These are phyloP conservation scores for Fusarium sp. DNA, from an alignment of 2,329 filamentous ascomycete species.

Conservation along the genomic window DNA sequence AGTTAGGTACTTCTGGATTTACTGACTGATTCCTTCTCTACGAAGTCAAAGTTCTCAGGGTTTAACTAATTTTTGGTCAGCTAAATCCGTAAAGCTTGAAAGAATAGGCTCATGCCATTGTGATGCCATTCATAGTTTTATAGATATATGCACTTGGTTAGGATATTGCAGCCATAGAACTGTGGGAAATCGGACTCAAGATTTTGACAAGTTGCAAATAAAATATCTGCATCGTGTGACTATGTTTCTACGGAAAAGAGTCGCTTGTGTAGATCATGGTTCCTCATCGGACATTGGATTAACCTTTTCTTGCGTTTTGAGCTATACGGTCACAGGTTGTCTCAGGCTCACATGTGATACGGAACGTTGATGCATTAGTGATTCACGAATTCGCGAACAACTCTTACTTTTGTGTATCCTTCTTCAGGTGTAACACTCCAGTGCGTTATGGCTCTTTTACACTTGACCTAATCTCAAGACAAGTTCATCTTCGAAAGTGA, in stretches of 20 bases:
- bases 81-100: not conserved
- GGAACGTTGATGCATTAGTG: not conserved
- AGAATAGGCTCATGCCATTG: too few relatives aligned
- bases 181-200: not conserved
- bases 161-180: not conserved
- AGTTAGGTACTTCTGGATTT: slow-evolving; percentile 69
- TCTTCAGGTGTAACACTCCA: not conserved
- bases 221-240: not conserved
- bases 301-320: not conserved
- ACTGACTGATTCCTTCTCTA: slow-evolving; percentile 63
- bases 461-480: not conserved
- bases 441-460: not conserved
- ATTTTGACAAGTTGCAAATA: not conserved
- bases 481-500: too few relatives aligned
- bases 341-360: not conserved
- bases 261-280: not conserved
- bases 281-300: not conserved
- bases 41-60: not conserved
- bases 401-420: not conserved
- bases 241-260: not conserved
- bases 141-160: not conserved
- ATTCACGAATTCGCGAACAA: not conserved
- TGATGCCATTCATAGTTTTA: not conserved
- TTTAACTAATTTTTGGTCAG: slow-evolving; percentile 55
- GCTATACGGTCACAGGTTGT: not conserved